A percentile compares a stretch with the other conserved stretches of the same genome.
Conservation (phyloP, 2,329 filamentous ascomycete genomes). For the Rhynchosporium graminicola region DNA sequence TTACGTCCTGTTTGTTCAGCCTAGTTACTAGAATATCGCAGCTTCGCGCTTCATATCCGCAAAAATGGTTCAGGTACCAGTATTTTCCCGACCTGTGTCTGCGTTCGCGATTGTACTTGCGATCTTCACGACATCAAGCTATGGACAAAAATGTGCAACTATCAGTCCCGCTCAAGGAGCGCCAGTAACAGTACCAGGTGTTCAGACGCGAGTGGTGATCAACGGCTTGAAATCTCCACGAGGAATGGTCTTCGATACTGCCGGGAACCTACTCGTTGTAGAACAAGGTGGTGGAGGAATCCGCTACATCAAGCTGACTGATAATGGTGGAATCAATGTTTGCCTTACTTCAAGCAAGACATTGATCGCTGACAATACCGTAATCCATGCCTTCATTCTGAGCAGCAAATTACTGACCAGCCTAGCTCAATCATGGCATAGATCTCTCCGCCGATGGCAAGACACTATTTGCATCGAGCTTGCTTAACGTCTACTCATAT, state of each 20-base stretch:
- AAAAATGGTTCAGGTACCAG: neutral
- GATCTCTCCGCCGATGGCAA: slow-evolving; percentile 24
- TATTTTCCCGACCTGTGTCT: neutral
- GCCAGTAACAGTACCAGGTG: neutral
- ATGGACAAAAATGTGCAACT: slow-evolving; percentile 20
- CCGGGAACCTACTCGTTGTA: slow-evolving; percentile 23
- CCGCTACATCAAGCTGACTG: slow-evolving; percentile 19
- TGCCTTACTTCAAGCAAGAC: slow-evolving; percentile 20
- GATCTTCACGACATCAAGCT: neutral
- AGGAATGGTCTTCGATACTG: slow-evolving; percentile 22
- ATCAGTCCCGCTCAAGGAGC: neutral
- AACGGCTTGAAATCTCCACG: slow-evolving; percentile 24
- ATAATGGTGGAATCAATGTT: slow-evolving; percentile 19
- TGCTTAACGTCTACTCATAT: slow-evolving; percentile 18
- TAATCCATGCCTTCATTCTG: slow-evolving; percentile 3
- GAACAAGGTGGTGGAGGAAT: slow-evolving; percentile 24
- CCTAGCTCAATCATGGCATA: slow-evolving; percentile 26
- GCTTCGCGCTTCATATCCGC: neutral
- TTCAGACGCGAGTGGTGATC: slow-evolving; percentile 14
- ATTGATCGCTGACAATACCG: slow-evolving; percentile 18
- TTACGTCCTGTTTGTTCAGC: neutral
- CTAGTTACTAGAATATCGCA: neutral
- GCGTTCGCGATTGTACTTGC: neutral
- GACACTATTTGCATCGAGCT: slow-evolving; percentile 21
- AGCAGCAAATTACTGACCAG: neutral